phyloP scores from a whole-genome alignment of 2,329 filamentous ascomycete genomes.

The Davidsoniella eucalypti region DNA sequence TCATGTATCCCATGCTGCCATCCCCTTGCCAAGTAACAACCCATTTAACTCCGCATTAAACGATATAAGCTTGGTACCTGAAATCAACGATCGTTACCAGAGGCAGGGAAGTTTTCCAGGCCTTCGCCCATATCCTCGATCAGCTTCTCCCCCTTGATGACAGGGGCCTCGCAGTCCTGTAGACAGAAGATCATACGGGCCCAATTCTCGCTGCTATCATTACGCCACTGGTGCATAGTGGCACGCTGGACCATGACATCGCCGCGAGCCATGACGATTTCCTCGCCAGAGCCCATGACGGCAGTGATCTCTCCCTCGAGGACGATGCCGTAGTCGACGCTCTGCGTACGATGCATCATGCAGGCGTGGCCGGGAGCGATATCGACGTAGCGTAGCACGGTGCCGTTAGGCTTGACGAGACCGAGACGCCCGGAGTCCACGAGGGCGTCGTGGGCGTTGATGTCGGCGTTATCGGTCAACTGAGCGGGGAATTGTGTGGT shows the following conservation, averaged over 20 bases:
- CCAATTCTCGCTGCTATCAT: conserved; percentile 30
- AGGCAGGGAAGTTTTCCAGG: conserved; percentile 1
- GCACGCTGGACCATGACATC: conserved; percentile 40
- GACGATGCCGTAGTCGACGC: conserved; percentile 37
- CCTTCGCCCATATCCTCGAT: conserved; percentile 10
- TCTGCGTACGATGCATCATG: conserved; percentile 35
- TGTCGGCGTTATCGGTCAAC: conserved; percentile 25
- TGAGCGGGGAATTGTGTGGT: conserved; percentile 26
- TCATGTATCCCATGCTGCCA: too few species aligned
- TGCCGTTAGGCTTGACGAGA: conserved; percentile 22
- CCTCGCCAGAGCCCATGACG: conserved; percentile 34
- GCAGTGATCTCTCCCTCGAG: conserved; percentile 37
- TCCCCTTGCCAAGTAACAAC: too few species aligned
- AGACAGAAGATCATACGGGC: conserved; percentile 28
- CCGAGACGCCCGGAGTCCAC: conserved; percentile 18
- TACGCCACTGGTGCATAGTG: conserved; percentile 38
- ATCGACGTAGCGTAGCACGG: conserved; percentile 31
- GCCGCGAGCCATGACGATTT: conserved; percentile 28
- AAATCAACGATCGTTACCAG: background rate
- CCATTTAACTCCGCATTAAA: too few species aligned
- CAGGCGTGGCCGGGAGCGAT: conserved; percentile 25
- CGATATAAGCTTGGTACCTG: too few species aligned
- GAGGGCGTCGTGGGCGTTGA: conserved; percentile 22
- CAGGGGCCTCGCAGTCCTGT: conserved; percentile 19
- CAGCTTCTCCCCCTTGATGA: conserved; percentile 6